phyloP scores from a whole-genome alignment of 305 asterid species.

The Withania somnifera region DNA sequence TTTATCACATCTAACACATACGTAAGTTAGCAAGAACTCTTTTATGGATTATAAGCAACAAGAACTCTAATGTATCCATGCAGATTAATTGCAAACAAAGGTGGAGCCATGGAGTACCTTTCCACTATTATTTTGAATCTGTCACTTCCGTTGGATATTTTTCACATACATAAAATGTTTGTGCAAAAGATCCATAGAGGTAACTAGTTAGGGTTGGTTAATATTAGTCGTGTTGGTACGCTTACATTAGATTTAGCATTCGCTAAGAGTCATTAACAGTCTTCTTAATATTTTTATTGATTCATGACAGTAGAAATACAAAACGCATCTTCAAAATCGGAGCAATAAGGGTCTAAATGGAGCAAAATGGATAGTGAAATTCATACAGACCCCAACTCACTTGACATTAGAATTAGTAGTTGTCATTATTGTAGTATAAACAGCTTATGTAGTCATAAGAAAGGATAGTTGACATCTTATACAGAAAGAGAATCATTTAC shows the following conservation, averaged over 20 bases:
- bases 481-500: slow-evolving; percentile 19
- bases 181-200: not conserved
- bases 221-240: not conserved
- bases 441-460: not conserved
- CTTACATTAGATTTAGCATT: not conserved
- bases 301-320: not conserved
- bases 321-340: not conserved
- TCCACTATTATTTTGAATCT: not conserved
- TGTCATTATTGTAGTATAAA: not conserved
- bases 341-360: not conserved
- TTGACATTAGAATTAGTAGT: not conserved
- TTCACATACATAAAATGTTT: not conserved
- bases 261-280: not conserved
- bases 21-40: not conserved
- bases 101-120: not conserved
- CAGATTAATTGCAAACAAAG: not conserved
- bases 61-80: not conserved
- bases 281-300: not conserved
- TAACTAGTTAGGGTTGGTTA: not conserved
- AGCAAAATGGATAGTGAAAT: not conserved
- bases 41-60: no score
- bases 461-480: not conserved
- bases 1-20: not conserved
- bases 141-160: not conserved
- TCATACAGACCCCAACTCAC: not conserved